Base-by-base conservation (phyloP, 2,329 filamentous ascomycete species). In the Curvularia sp. region DNA sequence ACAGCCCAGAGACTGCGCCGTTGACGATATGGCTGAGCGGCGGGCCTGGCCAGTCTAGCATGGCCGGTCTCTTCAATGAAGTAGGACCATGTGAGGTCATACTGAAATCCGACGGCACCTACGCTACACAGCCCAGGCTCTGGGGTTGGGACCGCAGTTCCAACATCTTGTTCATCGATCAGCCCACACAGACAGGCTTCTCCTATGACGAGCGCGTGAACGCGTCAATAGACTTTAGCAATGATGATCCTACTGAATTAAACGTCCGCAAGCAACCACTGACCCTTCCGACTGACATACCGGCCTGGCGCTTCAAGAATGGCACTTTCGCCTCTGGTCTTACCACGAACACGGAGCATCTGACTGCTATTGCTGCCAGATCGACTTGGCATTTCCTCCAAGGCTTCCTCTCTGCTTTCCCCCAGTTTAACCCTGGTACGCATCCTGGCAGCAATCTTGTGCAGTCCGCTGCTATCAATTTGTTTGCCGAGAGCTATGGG, bases 111-210 rank as follows among this genome's bases (percentile, higher is more conserved):
- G 73, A 82, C 56, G 78, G 75, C 48, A 78, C 66, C 27, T 84
- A 86, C 56, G 82, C 82, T 13, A 89, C 86, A 0, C 77, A 82
- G 47, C 80, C 84, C 9, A 81, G 86, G 50, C 81, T 86, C 70
- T 90, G 86, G 84, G 86, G 86, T 15, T 90, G 87, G 87, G 87
- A 90, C 71, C 80, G 81, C 56, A 80, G 78, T 45, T 83, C 83
- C 30, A 87, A 87, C 65, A 78, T 87, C 70, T 78, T 87, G 47
- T 87, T 84, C 71, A 83, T 87, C 57, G 81, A 82, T 49, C 74
- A 92, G 84, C 88, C 88, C 23, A 87, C 88, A 60, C 87, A 91
- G 75, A 85, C 91, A 48, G 86, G 86, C 25, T 87, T 89, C 64
- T 90, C 87, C 1, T 87, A 86, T 70, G 90, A 92, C 69, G 82